Evolutionary conservation across 257 asterid genomes (phyloP).

Genomic region (Fraxinus pennsylvanica): DNA sequence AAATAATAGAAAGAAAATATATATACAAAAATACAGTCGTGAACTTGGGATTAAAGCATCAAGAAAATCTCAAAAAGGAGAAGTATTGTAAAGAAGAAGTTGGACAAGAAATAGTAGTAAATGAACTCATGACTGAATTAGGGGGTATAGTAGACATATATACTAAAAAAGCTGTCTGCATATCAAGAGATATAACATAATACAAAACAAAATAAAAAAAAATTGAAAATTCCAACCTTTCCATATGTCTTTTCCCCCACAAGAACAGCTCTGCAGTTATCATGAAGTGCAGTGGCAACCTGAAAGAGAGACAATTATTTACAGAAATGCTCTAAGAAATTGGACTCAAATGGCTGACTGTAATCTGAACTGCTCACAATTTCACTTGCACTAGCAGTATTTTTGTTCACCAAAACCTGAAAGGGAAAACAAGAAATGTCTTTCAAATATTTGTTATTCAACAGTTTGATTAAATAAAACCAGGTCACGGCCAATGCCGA

Average conservation of each 20-base stretch:
- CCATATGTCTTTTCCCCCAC: slow-evolving; percentile 98
- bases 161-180: not conserved
- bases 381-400: slow-evolving; percentile 99
- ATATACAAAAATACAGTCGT: not conserved
- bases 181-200: not conserved
- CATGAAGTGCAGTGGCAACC: slow-evolving; percentile 99
- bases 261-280: slow-evolving; percentile 95
- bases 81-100: not conserved
- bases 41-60: not conserved
- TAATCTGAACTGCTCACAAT: slow-evolving; percentile 66
- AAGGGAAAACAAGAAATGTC: slow-evolving; percentile 24
- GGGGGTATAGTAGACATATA: not conserved
- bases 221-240: slow-evolving; percentile 54
- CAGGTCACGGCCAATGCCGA: not conserved
- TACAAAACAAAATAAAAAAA: not conserved
- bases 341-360: slow-evolving; percentile 12
- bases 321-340: slow-evolving; percentile 19
- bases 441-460: not conserved
- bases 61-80: not conserved
- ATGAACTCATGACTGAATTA: not conserved
- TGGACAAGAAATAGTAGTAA: slow-evolving; percentile 4
- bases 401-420: slow-evolving; percentile 96
- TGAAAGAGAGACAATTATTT: slow-evolving; percentile 38
- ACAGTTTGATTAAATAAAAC: slow-evolving; percentile 6
- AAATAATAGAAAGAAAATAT: not conserved